Base-by-base conservation (phyloP, 176 grass and related monocot species). In the Thalia dealbata region DNA sequence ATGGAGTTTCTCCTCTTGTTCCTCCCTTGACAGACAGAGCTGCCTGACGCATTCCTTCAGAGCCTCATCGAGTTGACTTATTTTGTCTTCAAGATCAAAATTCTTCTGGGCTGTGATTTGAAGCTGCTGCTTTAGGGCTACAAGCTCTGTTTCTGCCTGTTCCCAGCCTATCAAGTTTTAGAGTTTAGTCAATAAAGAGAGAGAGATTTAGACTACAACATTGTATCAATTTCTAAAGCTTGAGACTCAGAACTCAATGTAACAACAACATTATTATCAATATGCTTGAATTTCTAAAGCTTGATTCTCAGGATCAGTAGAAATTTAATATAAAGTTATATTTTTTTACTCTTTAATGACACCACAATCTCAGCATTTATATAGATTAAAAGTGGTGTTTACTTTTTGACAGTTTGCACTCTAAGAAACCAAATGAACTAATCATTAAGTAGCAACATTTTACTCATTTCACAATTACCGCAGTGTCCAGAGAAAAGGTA, bases 1-100 rank as follows among this genome's bases (percentile, higher is more conserved):
- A 80, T 60, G 52, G 23, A 91, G 84, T 76, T 90, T 97, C 27
- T 88, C 83, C 52, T 87, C 85, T 32, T 91, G 76, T 52, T 95
- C 90, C 80, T 95, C 90, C 9, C 95, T 85, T 19, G 79, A 86
- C 30, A 91, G 95, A 16, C 82, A 85, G 69, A 88, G 87, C 75
- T 93, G 85, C 80, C 90, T 88, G 58, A 95, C 87, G 21, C 95
- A 91, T 93, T 87, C 90, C 80, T 91, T 93, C 68, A 99, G 85
- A 60, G 95, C 88, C 25, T 70, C 82, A 55, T 99, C 95, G 28
- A 95, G 84, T 73, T 89, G 87, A 68, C 41, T 87, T 58, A 95
- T 75, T 81, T 86, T 86, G 79, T 88, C 87, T 54, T 91, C 88
- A 38, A 99, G 78, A 62, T 79, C 81, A 67, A 61, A 66, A 62